phyloP scores from a whole-genome alignment of 106 monocot species.

The Dioscorea zingiberensis region DNA sequence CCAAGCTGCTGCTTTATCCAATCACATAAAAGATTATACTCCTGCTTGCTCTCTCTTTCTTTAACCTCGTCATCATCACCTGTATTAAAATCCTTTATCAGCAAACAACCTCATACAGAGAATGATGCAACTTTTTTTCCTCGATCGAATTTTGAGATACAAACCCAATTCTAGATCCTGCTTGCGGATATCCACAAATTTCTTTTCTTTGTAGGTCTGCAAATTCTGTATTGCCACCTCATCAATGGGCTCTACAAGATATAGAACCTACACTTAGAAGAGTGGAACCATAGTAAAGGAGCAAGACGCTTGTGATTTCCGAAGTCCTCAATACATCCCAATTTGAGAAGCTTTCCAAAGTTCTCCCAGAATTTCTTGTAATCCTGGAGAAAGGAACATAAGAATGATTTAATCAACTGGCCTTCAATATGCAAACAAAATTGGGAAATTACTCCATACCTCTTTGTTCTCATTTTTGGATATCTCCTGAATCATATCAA shows the following conservation, averaged over 20 bases:
- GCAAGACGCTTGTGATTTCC: conserved; percentile 90
- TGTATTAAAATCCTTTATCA: conserved; percentile 9
- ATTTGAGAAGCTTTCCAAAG: conserved; percentile 92
- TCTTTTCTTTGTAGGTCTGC: conserved; percentile 94
- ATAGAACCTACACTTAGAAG: conserved; percentile 92
- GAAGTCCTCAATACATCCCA: conserved; percentile 93
- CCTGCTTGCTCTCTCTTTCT: conserved; percentile 82
- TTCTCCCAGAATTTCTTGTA: conserved; percentile 99
- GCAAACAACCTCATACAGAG: not conserved
- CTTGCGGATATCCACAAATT: conserved; percentile 99
- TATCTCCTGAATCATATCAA: conserved; percentile 99
- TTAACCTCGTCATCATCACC: conserved; percentile 93
- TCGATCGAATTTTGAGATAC: not conserved
- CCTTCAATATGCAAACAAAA: not conserved
- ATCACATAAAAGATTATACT: conserved; percentile 82
- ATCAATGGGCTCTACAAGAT: conserved; percentile 95
- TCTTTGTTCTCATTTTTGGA: conserved; percentile 84
- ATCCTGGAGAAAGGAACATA: conserved; percentile 40
- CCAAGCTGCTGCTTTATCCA: conserved; percentile 98
- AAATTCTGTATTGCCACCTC: conserved; percentile 97
- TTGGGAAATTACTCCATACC: conserved; percentile 22
- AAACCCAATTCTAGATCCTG: conserved; percentile 93
- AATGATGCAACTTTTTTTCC: too few relatives aligned
- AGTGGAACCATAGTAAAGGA: conserved; percentile 75
- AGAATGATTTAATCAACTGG: not conserved